Conservation (phyloP, 75 land plant genomes). For the Cryptomeria japonica region DNA sequence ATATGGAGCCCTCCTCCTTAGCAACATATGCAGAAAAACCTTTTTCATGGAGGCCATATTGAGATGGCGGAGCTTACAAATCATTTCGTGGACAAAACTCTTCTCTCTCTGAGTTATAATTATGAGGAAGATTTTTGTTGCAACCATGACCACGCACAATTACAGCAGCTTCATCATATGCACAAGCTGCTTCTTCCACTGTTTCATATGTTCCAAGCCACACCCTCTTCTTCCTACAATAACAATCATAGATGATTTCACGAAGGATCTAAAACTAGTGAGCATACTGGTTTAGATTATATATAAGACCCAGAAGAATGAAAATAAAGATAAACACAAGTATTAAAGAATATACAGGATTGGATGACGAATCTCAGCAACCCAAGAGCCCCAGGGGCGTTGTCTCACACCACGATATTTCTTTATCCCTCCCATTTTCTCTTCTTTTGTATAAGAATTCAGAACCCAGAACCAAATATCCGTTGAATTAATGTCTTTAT, state of each 20-base stretch:
- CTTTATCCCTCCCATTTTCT: slow-evolving; percentile 11
- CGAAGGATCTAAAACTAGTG: too few species aligned
- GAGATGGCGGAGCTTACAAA: not conserved
- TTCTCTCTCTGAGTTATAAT: not conserved
- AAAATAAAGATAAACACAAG: not conserved
- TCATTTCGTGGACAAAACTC: not conserved
- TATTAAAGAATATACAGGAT: slow-evolving; percentile 26
- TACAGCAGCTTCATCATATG: slow-evolving; percentile 4
- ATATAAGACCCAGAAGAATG: too few species aligned
- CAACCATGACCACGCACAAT: not conserved
- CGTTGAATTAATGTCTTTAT: too few species aligned
- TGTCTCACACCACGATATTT: slow-evolving; percentile 59
- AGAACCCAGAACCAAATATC: too few species aligned
- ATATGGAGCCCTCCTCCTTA: not conserved
- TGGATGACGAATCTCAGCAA: slow-evolving; percentile 67
- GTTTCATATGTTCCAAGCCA: slow-evolving; percentile 14
- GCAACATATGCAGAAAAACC: not conserved
- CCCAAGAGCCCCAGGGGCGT: slow-evolving; percentile 77
- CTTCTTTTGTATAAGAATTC: too few species aligned
- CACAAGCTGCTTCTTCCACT: slow-evolving; percentile 9
- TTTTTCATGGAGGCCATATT: not conserved
- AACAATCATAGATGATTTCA: too few species aligned
- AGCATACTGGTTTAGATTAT: too few species aligned
- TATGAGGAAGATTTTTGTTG: not conserved
- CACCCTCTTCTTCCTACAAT: not conserved